Evolutionary conservation across 1,284 basidiomycete species (phyloP).

Genomic region (Cryptococcus sp.): DNA sequence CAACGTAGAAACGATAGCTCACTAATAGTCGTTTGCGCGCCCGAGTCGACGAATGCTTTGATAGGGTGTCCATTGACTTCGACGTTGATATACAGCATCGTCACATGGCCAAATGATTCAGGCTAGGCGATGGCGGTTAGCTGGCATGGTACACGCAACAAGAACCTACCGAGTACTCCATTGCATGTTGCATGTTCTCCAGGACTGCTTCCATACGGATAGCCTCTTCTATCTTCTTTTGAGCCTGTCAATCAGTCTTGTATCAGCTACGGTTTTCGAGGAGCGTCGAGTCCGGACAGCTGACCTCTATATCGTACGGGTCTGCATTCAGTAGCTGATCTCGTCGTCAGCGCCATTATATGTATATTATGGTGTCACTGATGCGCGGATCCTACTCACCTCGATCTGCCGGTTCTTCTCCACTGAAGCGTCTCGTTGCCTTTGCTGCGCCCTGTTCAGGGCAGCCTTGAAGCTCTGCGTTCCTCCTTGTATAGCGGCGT

Average conservation of each 20-base stretch:
- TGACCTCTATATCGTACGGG: conserved; percentile 81
- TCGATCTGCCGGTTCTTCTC: conserved; percentile 67
- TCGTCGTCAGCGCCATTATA: conserved; percentile 20
- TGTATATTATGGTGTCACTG: too few relatives aligned
- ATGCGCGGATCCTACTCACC: conserved; percentile 27
- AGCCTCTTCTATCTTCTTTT: conserved; percentile 88
- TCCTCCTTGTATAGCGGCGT: conserved; percentile 67
- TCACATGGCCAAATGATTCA: conserved; percentile 90
- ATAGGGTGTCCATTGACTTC: conserved; percentile 89
- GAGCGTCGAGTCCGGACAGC: conserved; percentile 3
- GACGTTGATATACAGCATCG: conserved; percentile 81
- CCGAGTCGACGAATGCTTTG: conserved; percentile 97
- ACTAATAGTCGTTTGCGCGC: conserved; percentile 97
- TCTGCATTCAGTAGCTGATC: conserved; percentile 69
- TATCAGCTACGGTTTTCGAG: conserved; percentile 9
- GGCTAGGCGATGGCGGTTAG: conserved; percentile 58
- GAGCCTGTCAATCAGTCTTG: conserved; percentile 56
- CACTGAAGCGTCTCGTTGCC: conserved; percentile 61
- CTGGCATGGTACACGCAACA: neutral
- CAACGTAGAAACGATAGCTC: conserved; percentile 44
- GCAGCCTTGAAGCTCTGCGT: conserved; percentile 74
- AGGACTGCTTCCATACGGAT: conserved; percentile 86
- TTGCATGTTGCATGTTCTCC: conserved; percentile 88
- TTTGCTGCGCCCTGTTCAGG: conserved; percentile 64
- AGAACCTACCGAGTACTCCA: conserved; percentile 69